A percentile compares a stretch with the other conserved stretches of the same genome.
Conservation (phyloP, 2,329 filamentous ascomycete genomes). For the Orbilia brochopaga region DNA sequence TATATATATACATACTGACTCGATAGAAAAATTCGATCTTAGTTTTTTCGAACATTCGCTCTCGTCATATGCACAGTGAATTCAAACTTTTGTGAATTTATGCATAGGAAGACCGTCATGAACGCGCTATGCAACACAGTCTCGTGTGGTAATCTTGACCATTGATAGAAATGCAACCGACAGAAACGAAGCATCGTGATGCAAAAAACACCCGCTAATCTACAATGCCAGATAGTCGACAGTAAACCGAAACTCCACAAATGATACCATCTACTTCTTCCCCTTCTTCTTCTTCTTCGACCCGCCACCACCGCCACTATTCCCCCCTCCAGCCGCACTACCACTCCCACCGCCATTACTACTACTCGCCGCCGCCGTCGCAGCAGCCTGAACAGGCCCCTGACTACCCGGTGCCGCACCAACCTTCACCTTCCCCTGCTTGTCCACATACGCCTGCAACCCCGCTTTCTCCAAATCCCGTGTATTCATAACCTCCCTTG, state of each 20-base stretch:
- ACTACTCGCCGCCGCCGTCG: too few relatives aligned
- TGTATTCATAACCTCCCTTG: slow-evolving; percentile 53
- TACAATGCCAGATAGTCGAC: slow-evolving; percentile 1
- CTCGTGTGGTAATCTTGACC: too few relatives aligned
- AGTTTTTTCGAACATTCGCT: too few relatives aligned
- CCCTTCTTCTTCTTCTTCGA: slow-evolving; percentile 50
- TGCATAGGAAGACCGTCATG: too few relatives aligned
- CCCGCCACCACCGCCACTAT: slow-evolving; percentile 4
- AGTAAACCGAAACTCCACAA: neutral
- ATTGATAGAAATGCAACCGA: too few relatives aligned
- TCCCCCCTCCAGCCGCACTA: neutral
- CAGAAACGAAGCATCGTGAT: neutral
- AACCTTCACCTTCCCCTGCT: slow-evolving; percentile 54
- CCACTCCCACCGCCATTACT: neutral
- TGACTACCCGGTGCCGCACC: slow-evolving; percentile 19
- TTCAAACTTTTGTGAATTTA: too few relatives aligned
- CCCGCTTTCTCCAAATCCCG: slow-evolving; percentile 55
- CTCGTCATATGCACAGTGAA: too few relatives aligned
- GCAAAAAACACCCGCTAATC: slow-evolving; percentile 21
- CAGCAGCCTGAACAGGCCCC: slow-evolving; percentile 2
- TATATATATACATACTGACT: too few relatives aligned
- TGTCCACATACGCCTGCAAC: slow-evolving; percentile 56
- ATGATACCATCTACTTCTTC: slow-evolving; percentile 34
- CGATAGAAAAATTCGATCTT: too few relatives aligned
- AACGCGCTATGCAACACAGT: too few relatives aligned